Evolutionary conservation across 176 grass and related monocot genomes (phyloP).

Genomic region (Panicum miliaceum): DNA sequence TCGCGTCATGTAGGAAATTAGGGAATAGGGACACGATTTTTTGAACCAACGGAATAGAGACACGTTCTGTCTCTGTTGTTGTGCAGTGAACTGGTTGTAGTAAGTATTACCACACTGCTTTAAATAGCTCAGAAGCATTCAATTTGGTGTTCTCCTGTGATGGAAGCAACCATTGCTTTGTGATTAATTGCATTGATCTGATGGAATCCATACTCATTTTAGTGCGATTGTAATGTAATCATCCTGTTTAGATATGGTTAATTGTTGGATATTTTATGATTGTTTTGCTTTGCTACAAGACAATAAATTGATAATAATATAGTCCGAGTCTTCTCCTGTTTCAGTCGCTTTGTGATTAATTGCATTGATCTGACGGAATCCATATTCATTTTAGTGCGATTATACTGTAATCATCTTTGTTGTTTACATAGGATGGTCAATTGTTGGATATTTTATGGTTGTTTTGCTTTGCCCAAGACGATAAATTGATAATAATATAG

Average conservation of each 20-base stretch:
- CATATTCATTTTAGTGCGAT: neutral
- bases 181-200: neutral
- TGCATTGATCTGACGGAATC: neutral
- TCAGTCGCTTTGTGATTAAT: neutral
- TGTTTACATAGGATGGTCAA: neutral
- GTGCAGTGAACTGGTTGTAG: neutral
- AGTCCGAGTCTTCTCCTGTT: neutral
- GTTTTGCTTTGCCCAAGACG: neutral
- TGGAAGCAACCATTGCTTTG: neutral
- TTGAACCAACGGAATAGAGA: no score
- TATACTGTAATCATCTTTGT: neutral
- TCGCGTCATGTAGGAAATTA: neutral
- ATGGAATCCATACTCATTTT: neutral
- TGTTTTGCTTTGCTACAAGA: neutral
- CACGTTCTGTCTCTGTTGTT: neutral
- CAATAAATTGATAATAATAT: neutral
- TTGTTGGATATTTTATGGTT: neutral
- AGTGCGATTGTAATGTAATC: slow-evolving; percentile 5
- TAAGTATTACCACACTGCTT: neutral
- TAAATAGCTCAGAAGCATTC: neutral
- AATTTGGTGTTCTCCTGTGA: neutral
- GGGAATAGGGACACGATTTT: neutral
- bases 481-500: neutral
- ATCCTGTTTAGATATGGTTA: neutral
- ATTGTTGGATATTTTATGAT: neutral